Base-by-base conservation (phyloP, 139 green algal species). In the Volvox africanus region DNA sequence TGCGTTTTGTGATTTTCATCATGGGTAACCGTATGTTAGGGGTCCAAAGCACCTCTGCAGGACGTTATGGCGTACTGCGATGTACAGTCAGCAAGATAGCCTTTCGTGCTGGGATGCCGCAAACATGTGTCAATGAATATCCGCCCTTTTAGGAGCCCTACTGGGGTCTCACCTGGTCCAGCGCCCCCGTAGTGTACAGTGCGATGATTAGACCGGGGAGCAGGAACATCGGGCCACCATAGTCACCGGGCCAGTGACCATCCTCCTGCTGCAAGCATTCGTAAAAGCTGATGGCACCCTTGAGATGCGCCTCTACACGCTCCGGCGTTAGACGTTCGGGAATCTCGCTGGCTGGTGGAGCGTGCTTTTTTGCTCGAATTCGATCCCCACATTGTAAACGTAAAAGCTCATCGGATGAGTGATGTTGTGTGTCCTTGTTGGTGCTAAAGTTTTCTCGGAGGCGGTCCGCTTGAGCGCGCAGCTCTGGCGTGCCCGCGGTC, bases 141-240 rank as follows among this genome's bases (percentile, higher is more conserved):
- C 44, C 44, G 44, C 44, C 5, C 44, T 14, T 14, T 9, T 55
- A 55, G 44, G 44, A 55, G 44, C 44, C 44, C 44, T 55, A 55
- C 44, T 55, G 44, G 65, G 21, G 71, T 79, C 71, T 30, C 19
- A 99, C 97, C 55, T 92, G 91, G 88, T 99, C 93, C 78, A 99
- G 91, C 0, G 37, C 77, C 0, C 94, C 96, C 0, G 95, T 98
- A 0, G 94, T 96, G 93, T 99, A 98, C 16, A 95, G 93, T 0
- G 96, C 92, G 82, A 99, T 99, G 78, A 99, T 73, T 81, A 99
- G 86, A 17, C 98, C 98, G 0, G 98, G 98, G 93, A 99, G 97
- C 17, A 99, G 95, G 93, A 99, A 99, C 97, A 99, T 99, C 1
- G 98, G 98, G 2, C 98, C 98, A 0, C 98, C 98, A 86, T 99